Percentiles rank a stretch among this genome's conserved stretches.
phyloP scores from a whole-genome alignment of 2,329 filamentous ascomycete genomes.

The Cordyceps pruinosa region DNA sequence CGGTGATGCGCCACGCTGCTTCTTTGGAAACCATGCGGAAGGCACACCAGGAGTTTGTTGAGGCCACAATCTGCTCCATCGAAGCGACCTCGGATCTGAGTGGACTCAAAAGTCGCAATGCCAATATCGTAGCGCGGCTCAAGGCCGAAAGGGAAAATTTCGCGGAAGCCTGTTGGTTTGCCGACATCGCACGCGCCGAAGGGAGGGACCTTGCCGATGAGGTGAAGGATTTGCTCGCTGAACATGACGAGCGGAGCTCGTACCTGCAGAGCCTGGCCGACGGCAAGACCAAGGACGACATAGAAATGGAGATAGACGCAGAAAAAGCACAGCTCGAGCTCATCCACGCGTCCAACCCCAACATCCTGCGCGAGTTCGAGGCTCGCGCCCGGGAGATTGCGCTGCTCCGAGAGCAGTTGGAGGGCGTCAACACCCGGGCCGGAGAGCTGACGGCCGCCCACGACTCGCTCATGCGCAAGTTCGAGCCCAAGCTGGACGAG shows the following conservation, averaged over 20 bases:
- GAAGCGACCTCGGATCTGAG: slow-evolving; percentile 79
- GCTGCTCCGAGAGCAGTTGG: slow-evolving; percentile 50
- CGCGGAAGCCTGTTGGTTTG: slow-evolving; percentile 30
- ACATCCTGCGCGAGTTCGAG: slow-evolving; percentile 71
- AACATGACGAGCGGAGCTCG: slow-evolving; percentile 32
- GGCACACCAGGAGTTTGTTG: slow-evolving; percentile 57
- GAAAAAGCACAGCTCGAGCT: slow-evolving; percentile 71
- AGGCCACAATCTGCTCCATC: slow-evolving; percentile 62
- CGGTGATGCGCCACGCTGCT: slow-evolving; percentile 46
- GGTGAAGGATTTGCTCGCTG: slow-evolving; percentile 34
- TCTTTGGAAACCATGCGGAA: slow-evolving; percentile 55
- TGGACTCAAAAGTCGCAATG: slow-evolving; percentile 59
- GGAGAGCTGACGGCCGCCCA: slow-evolving; percentile 53
- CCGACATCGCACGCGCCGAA: slow-evolving; percentile 30
- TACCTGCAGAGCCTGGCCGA: slow-evolving; percentile 38
- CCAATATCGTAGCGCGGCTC: slow-evolving; percentile 47
- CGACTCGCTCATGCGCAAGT: slow-evolving; percentile 57
- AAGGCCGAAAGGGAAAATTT: slow-evolving; percentile 38
- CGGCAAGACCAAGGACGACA: slow-evolving; percentile 51
- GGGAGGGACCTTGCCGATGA: slow-evolving; percentile 25
- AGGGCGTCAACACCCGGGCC: slow-evolving; percentile 47
- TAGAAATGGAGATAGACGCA: slow-evolving; percentile 67
- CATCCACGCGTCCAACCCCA: slow-evolving; percentile 69
- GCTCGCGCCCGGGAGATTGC: slow-evolving; percentile 64
- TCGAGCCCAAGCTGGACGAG: slow-evolving; percentile 77